Evolutionary conservation across 257 asterid genomes (phyloP).

Genomic region (Solanum chmielewskii): DNA sequence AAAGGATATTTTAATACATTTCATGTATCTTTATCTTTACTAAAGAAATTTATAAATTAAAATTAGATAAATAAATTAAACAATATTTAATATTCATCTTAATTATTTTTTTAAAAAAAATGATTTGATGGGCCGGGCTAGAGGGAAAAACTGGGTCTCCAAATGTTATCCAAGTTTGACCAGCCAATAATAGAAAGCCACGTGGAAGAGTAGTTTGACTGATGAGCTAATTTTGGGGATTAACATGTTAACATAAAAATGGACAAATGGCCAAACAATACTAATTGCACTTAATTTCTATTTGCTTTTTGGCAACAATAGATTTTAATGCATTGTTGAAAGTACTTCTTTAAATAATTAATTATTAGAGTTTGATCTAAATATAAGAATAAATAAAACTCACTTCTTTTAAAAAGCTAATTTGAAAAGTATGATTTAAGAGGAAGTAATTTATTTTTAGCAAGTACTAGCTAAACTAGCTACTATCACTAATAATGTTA

Average conservation of each 20-base stretch:
- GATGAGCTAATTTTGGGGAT: background rate
- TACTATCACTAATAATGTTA: background rate
- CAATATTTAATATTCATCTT: too few relatives aligned
- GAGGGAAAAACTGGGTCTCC: background rate
- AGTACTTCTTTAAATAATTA: background rate
- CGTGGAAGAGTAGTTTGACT: constrained; percentile 4
- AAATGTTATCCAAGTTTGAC: constrained; percentile 9
- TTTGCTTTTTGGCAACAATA: background rate
- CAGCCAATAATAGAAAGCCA: background rate
- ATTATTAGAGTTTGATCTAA: background rate
- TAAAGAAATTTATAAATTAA: too few relatives aligned
- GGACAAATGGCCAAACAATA: background rate
- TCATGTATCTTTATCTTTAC: too few relatives aligned
- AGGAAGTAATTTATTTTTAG: background rate
- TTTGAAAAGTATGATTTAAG: background rate
- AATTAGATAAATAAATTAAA: too few relatives aligned
- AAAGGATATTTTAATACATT: background rate
- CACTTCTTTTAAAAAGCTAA: too few relatives aligned
- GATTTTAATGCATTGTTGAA: background rate
- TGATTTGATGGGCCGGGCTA: background rate
- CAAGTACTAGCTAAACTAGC: background rate
- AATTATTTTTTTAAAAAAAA: background rate
- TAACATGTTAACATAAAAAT: background rate
- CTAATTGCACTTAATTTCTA: background rate
- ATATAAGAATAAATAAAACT: too few relatives aligned